These are phyloP conservation scores for Pharnaceum exiguum DNA, from an alignment of 148 eudicot species.

Conservation along the genomic window DNA sequence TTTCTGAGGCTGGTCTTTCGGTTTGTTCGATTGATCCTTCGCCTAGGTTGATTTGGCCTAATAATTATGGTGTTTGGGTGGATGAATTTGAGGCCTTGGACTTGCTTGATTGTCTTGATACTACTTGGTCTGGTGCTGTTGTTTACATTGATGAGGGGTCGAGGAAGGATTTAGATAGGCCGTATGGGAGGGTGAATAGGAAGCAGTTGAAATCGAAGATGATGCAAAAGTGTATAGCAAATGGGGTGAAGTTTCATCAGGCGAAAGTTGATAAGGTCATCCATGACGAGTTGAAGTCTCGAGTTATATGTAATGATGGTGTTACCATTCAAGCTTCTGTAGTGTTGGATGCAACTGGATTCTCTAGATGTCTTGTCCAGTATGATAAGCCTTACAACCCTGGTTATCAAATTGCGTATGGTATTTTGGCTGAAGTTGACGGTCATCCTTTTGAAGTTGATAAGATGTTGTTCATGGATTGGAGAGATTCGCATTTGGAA, in stretches of 20 bases:
- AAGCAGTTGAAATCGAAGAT: conserved; percentile 86
- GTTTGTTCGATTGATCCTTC: conserved; percentile 93
- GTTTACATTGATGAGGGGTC: conserved; percentile 64
- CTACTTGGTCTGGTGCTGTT: conserved; percentile 93
- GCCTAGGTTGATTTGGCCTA: conserved; percentile 95
- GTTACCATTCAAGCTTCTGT: conserved; percentile 78
- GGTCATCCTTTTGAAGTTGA: conserved; percentile 89
- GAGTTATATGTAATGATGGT: conserved; percentile 80
- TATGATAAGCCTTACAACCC: conserved; percentile 95
- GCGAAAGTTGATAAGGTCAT: conserved; percentile 81
- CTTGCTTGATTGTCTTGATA: conserved; percentile 90
- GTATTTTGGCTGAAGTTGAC: conserved; percentile 92
- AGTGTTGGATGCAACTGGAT: conserved; percentile 97
- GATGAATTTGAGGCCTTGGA: conserved; percentile 99
- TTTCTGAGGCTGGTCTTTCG: conserved; percentile 81
- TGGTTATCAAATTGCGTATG: conserved; percentile 97
- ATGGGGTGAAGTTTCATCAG: conserved; percentile 89
- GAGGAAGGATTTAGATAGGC: conserved; percentile 71
- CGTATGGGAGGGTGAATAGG: conserved; percentile 93
- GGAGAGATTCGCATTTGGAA: conserved; percentile 92
- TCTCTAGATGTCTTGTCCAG: conserved; percentile 79
- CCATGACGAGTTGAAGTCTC: conserved; percentile 77
- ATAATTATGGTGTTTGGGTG: conserved; percentile 99
- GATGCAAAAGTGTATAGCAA: conserved; percentile 89
- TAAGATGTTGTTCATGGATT: conserved; percentile 98